Conservation (phyloP, 2,329 filamentous ascomycete species). For the Ophiostoma himal-ulmi region DNA sequence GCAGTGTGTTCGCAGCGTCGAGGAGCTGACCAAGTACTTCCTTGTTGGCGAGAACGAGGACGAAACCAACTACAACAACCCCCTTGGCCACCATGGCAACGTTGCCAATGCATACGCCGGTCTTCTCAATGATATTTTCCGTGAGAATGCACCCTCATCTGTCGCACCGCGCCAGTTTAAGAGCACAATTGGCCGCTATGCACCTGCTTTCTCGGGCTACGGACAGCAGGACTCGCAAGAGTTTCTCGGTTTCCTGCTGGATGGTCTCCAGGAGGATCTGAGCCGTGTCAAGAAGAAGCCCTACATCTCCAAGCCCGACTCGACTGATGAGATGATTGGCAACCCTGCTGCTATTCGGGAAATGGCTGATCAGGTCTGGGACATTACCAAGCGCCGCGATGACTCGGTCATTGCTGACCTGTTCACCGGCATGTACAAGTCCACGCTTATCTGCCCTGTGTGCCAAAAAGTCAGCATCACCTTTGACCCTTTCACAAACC, state of each 20-base stretch:
- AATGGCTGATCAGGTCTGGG: constrained; percentile 84
- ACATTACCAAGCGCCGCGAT: constrained; percentile 85
- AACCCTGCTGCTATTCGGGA: constrained; percentile 72
- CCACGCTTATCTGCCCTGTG: constrained; percentile 82
- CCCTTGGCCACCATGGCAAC: constrained; percentile 75
- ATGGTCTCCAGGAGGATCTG: constrained; percentile 90
- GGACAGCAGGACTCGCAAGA: constrained; percentile 97
- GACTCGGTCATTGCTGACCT: constrained; percentile 93
- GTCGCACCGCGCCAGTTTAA: constrained; percentile 80
- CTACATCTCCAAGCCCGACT: constrained; percentile 95
- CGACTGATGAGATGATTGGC: constrained; percentile 89
- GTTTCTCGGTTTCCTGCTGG: constrained; percentile 88
- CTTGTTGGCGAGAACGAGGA: constrained; percentile 64
- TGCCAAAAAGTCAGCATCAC: constrained; percentile 97
- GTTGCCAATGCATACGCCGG: constrained; percentile 80
- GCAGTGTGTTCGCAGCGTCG: constrained; percentile 88
- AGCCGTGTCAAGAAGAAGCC: constrained; percentile 94
- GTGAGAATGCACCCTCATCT: constrained; percentile 57
- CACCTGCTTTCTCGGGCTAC: constrained; percentile 84
- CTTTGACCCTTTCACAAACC: constrained; percentile 93
- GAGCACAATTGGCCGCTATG: constrained; percentile 69
- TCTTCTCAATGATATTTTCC: constrained; percentile 73
- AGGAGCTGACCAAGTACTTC: constrained; percentile 91
- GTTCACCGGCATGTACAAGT: constrained; percentile 98
- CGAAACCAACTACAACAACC: constrained; percentile 81